phyloP scores from a whole-genome alignment of 495 filamentous ascomycete genomes.

The Physcia stellaris region DNA sequence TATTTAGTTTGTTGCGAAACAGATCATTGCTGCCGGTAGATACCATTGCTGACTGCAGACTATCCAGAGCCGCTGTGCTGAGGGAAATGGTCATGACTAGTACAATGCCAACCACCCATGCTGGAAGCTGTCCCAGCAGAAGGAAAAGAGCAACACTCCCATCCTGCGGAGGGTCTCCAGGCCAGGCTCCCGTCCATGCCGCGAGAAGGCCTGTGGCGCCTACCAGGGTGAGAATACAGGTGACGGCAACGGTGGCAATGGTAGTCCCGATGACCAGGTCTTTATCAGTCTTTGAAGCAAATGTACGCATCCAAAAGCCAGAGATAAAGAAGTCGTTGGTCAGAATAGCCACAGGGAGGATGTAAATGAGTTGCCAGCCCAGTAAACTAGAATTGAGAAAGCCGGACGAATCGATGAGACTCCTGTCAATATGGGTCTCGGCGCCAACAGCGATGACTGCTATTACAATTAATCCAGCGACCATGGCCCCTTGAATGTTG shows the following conservation, averaged over 20 bases:
- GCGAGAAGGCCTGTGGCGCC: conserved; percentile 56
- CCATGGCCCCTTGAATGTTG: conserved; percentile 64
- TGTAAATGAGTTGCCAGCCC: conserved; percentile 68
- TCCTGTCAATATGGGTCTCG: conserved; percentile 53
- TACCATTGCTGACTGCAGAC: conserved; percentile 63
- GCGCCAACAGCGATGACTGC: conserved; percentile 59
- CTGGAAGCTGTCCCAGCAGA: conserved; percentile 51
- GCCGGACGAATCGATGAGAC: conserved; percentile 45
- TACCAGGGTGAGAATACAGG: conserved; percentile 51
- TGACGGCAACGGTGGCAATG: conserved; percentile 45
- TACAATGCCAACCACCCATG: conserved; percentile 63
- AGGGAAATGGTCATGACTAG: conserved; percentile 62
- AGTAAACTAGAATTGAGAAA: conserved; percentile 45
- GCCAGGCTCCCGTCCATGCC: conserved; percentile 54
- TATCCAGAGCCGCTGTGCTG: conserved; percentile 61
- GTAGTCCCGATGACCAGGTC: conserved; percentile 58
- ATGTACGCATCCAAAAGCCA: conserved; percentile 70
- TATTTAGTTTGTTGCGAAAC: conserved; percentile 60
- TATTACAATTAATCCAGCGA: conserved; percentile 51
- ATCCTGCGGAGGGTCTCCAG: conserved; percentile 34
- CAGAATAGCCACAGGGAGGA: conserved; percentile 58
- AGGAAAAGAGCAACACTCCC: conserved; percentile 62
- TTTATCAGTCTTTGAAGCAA: conserved; percentile 60
- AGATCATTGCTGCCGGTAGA: conserved; percentile 61
- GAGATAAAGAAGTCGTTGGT: conserved; percentile 72